Conservation (phyloP, 495 filamentous ascomycete genomes). For the Penicillium maclennaniae region DNA sequence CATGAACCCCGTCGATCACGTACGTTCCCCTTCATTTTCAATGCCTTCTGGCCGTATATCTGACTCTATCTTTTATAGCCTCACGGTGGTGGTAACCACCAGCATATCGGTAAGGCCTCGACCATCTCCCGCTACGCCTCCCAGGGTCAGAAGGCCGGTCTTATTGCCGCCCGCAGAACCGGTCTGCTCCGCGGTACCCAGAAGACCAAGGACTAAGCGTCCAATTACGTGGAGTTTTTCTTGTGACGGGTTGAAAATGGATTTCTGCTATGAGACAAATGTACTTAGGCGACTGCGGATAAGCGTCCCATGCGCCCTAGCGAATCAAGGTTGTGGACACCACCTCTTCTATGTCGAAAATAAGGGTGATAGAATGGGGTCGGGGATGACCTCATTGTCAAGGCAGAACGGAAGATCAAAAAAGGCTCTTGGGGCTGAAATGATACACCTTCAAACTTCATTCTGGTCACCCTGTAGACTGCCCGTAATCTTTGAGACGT, state of each 20-base stretch:
- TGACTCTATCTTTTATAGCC: conserved; percentile 53
- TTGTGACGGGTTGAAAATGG: conserved; percentile 51
- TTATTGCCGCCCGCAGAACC: conserved; percentile 97
- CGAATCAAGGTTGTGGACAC: conserved; percentile 47
- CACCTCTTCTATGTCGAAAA: conserved; percentile 35
- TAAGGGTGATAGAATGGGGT: conserved; percentile 31
- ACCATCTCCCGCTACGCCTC: conserved; percentile 97
- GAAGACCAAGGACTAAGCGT: conserved; percentile 85
- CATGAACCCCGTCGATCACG: conserved; percentile 99
- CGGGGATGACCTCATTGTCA: conserved; percentile 25
- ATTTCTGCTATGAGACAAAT: conserved; percentile 50
- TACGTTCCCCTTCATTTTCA: conserved; percentile 39
- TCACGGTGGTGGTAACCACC: conserved; percentile 99
- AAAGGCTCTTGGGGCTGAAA: conserved; percentile 25
- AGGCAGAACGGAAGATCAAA: conserved; percentile 32
- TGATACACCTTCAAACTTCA: conserved; percentile 29
- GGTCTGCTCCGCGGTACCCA: conserved; percentile 99
- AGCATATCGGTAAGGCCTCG: conserved; percentile 99
- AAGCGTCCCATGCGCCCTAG: conserved; percentile 43
- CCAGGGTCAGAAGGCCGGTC: conserved; percentile 99
- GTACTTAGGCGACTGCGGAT: conserved; percentile 50
- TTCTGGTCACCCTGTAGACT: not conserved
- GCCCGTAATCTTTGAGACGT: not conserved
- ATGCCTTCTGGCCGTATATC: conserved; percentile 6
- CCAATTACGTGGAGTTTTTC: conserved; percentile 42